Evolutionary conservation across 2,329 filamentous ascomycete species (phyloP), one percentile per base, ranked within the genome.

Genomic region (Calonectria leucothoes): DNA sequence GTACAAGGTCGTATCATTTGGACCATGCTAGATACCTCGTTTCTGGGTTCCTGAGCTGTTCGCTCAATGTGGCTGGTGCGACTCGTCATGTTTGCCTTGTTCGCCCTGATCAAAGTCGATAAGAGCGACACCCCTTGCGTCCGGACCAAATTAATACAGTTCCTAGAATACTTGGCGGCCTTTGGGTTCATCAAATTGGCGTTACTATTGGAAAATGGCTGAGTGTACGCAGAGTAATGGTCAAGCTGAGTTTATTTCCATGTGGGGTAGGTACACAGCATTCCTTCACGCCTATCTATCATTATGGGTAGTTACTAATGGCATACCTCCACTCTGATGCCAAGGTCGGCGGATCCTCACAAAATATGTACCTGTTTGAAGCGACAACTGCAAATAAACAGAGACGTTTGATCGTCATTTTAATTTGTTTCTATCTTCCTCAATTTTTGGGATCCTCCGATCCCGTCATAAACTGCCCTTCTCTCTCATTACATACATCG

Each of bases 31-130:
- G 68, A 17, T 79, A 90, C 90, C 73, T 89, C 85, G 71, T 94
- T 91, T 71, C 95, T 91, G 51, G 93, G 94, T 81, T 97, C 93
- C 48, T 89, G 84, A 4, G 93, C 93, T 14, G 95, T 80, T 42
- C 79, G 69, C 57, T 81, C 79, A 5, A 81, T 51, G 55, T 81
- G 79, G 20, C 73, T 42, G 20, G 71, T 81, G 29, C 71, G 73
- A 14, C 69, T 37, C 2, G 74, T 71, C 78, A 80, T 80, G 11
- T 61, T 61, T 61, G 23, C 35, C 33, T 25, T 61, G 25, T 35
- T 39, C 6, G 2, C n/a, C 23, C 55, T 23, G 33, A 27, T 37
- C 33, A 14, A 23, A 27, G 10, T 39, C 17, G n/a, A 42, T 8
- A 29, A 27, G 14, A 25, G 7, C 23, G 6, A 17, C 6, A 20